A percentile compares a stretch with the other conserved stretches of the same genome.
Evolutionary conservation across 139 green algal genomes (phyloP).

Genomic region (Volvox reticuliferus): DNA sequence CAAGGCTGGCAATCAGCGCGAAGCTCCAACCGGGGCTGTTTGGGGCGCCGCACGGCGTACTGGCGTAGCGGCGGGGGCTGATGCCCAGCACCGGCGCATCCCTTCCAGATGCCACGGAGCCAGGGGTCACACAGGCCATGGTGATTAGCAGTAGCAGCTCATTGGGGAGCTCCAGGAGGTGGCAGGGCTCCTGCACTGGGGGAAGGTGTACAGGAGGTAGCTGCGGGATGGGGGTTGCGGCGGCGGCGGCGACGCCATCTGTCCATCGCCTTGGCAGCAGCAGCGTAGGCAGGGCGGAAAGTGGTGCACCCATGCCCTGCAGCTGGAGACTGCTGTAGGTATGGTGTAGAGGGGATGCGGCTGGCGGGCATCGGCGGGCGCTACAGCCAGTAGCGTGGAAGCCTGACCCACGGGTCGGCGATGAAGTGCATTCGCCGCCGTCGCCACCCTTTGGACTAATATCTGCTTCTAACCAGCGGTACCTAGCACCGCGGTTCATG

Average conservation of each 20-base stretch:
- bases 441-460: not conserved
- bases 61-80: not conserved
- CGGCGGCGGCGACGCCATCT: not conserved
- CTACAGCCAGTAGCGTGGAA: not conserved
- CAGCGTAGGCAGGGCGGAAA: not conserved
- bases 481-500: not conserved
- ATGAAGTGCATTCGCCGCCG: not conserved
- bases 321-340: not conserved
- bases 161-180: slow-evolving; percentile 33
- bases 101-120: not conserved
- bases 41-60: not conserved
- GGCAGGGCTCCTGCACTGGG: not conserved
- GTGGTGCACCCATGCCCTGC: too few relatives aligned
- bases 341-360: not conserved
- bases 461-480: not conserved
- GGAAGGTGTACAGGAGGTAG: too few relatives aligned
- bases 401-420: not conserved
- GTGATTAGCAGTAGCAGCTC: slow-evolving; percentile 36
- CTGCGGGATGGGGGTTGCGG: not conserved
- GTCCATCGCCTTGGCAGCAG: slow-evolving; percentile 18
- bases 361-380: not conserved
- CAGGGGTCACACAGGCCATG: not conserved
- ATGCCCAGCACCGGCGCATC: not conserved
- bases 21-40: slow-evolving; percentile 42
- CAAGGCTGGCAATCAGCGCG: slow-evolving; percentile 31